These are phyloP conservation scores for Solanum acaule DNA, from an alignment of 257 asterid species.

Conservation along the genomic window DNA sequence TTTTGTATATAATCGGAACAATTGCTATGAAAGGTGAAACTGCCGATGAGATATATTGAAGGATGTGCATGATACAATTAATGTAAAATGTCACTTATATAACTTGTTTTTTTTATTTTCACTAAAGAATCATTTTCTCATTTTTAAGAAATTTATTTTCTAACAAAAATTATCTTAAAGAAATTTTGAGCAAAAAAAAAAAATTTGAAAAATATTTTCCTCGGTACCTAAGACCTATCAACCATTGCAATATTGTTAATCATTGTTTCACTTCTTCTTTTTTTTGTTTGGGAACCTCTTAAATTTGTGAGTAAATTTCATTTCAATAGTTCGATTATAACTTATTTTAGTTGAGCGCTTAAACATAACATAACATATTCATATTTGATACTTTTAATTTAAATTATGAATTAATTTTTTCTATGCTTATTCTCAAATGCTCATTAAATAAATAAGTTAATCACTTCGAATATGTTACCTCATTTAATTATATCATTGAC, in stretches of 20 bases:
- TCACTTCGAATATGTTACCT: background rate
- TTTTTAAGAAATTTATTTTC: background rate
- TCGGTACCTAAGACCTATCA: background rate
- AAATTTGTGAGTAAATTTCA: background rate
- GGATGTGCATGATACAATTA: background rate
- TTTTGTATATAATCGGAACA: too few relatives aligned
- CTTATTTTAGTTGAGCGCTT: background rate
- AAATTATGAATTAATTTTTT: background rate
- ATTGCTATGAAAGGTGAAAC: background rate
- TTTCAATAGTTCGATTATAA: background rate
- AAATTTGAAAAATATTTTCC: fast-evolving
- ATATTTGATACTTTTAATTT: background rate
- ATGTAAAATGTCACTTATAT: fast-evolving
- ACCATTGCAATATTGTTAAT: background rate
- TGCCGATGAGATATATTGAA: background rate
- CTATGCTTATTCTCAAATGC: background rate
- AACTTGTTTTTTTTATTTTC: background rate
- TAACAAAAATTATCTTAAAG: background rate
- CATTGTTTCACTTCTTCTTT: background rate
- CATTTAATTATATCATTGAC: background rate
- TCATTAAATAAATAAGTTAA: background rate
- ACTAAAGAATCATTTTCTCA: background rate
- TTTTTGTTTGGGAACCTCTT: too few relatives aligned
- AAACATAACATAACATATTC: background rate
- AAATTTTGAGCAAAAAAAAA: too few relatives aligned